Evolutionary conservation across 257 asterid species (phyloP).

Genomic region (Petunia secreta): DNA sequence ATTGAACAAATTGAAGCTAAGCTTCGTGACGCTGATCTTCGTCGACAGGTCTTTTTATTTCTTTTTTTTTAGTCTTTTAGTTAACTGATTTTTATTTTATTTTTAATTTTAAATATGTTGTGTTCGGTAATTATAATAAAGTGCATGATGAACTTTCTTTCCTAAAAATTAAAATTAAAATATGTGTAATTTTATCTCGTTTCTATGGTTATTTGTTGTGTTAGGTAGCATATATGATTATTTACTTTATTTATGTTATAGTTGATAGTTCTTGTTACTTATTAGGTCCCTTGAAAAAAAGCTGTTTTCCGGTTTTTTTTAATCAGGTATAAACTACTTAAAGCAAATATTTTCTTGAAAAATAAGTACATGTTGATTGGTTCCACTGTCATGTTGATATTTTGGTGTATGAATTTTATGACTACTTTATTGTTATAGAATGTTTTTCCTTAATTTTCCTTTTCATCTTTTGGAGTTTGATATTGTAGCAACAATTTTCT

Average conservation of each 20-base stretch:
- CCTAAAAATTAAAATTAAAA: not conserved
- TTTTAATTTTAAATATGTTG: not conserved
- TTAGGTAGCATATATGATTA: constrained; percentile 33
- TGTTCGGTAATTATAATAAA: not conserved
- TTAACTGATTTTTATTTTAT: not conserved
- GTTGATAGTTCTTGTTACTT: constrained; percentile 12
- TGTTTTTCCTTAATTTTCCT: not conserved
- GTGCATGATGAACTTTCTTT: constrained; percentile 4
- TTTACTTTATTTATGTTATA: constrained; percentile 20
- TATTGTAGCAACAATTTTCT: not conserved
- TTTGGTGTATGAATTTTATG: not conserved
- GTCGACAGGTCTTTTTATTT: constrained; percentile 68
- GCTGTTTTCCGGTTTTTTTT: not conserved
- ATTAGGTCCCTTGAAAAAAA: constrained; percentile 2
- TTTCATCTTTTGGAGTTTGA: not conserved
- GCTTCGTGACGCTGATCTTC: constrained; percentile 85
- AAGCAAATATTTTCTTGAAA: not conserved
- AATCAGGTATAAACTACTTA: not conserved
- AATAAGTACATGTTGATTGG: not conserved
- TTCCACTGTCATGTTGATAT: not conserved
- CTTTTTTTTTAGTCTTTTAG: not conserved
- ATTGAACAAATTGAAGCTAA: constrained; percentile 86
- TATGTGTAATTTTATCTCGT: not conserved
- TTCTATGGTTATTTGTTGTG: constrained; percentile 25
- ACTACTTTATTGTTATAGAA: not conserved